phyloP scores from a whole-genome alignment of 2,329 filamentous ascomycete species.

The Hypoxylon sp. region DNA sequence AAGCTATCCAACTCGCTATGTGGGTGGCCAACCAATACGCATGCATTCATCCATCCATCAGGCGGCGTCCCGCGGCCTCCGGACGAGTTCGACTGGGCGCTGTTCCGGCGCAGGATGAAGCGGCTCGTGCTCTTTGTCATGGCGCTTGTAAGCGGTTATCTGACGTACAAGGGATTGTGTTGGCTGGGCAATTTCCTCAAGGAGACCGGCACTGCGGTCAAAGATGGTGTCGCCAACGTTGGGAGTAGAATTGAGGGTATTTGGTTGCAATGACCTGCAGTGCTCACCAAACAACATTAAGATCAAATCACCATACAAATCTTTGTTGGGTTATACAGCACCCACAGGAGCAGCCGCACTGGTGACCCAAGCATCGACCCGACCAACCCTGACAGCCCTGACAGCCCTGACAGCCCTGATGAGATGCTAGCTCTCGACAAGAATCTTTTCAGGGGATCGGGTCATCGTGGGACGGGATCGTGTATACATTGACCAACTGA shows the following conservation, averaged over 20 bases:
- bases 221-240: constrained; percentile 1
- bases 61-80: constrained; percentile 1
- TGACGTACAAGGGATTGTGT: constrained; percentile 3
- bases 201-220: constrained; percentile 6
- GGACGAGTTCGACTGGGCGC: background rate
- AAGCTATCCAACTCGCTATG: constrained; percentile 6
- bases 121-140: constrained; percentile 14
- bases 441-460: too few relatives aligned
- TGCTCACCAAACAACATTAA: too few relatives aligned
- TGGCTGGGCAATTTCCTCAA: constrained; percentile 9
- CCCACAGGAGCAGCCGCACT: too few relatives aligned
- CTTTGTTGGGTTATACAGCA: too few relatives aligned
- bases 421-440: too few relatives aligned
- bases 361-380: too few relatives aligned
- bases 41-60: background rate
- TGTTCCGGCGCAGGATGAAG: constrained; percentile 14
- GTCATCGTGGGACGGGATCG: too few relatives aligned
- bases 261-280: constrained; percentile 14
- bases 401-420: too few relatives aligned
- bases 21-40: constrained; percentile 5
- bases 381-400: too few relatives aligned
- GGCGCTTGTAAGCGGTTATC: constrained; percentile 13
- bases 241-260: constrained; percentile 3
- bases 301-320: too few relatives aligned
- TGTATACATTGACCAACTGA: too few relatives aligned